Base-by-base conservation (phyloP, 2,329 filamentous ascomycete genomes). In the Verticillium dahliae region DNA sequence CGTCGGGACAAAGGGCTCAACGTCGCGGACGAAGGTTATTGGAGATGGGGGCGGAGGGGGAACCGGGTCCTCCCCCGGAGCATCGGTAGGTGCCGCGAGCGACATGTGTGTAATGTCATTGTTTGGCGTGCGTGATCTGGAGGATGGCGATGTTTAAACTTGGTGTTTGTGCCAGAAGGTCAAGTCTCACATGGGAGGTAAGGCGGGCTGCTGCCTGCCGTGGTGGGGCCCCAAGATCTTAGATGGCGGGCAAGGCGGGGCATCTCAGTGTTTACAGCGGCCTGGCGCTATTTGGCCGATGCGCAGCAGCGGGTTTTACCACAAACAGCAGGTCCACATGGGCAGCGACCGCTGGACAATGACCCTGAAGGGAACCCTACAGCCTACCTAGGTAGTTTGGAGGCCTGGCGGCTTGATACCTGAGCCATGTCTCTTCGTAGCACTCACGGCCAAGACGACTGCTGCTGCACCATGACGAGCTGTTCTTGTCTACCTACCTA, bases 1-100 rank as follows among this genome's bases (percentile, higher is more conserved):
- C 37, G 68, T 69, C 10, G 72, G 72, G 33, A 68, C 62, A 63
- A 71, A 65, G 5, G 69, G 69, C 14, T 62, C 58, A 14, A 59
- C 50, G 5, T 65, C 65, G 62, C 72, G 67, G 55, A 62, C 64
- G 50, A 69, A 66, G 58, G 68, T 66, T 45, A 71, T 66, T 13
- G 54, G 22, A 45, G 37, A n/a, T 18, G 39, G 22, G 52, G 37
- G 31, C 11, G 39, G 41, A 11, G 18, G 27, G 38, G 38, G 34
- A 38, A 50, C 31, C 5, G 14, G 18, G 9, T 9, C 2, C 6
- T 33, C 38, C 14, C 41, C 6, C n/a, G 22, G 2, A 14, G 15
- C 39, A 31, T 50, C 39, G 39, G 18, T 13, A n/a, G 39, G 27
- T 15, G 27, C 22, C 33, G 39, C 13, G 27, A 39, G 57, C 27